Evolutionary conservation across 768 basidiomycete species (phyloP).

Genomic region (Phylloporus sp.): DNA sequence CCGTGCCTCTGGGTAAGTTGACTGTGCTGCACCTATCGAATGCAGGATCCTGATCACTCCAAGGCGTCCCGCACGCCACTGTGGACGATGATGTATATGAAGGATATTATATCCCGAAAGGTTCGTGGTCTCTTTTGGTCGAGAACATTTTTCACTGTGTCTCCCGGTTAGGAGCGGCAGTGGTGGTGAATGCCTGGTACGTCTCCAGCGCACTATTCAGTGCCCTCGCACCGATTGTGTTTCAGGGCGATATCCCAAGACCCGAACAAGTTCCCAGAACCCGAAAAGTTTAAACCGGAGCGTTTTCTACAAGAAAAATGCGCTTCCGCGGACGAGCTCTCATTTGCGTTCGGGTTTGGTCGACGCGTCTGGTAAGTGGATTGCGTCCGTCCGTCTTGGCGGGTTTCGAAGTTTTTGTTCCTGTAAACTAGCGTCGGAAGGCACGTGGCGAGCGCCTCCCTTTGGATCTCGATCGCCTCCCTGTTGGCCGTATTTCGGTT

Average conservation of each 20-base stretch:
- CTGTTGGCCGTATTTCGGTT: conserved; percentile 17
- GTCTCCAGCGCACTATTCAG: not conserved
- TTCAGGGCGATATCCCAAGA: conserved; percentile 35
- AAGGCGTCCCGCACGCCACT: conserved; percentile 29
- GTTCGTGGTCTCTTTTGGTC: conserved; percentile 21
- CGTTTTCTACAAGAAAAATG: conserved; percentile 24
- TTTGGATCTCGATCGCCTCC: conserved; percentile 27
- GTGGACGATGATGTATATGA: conserved; percentile 40
- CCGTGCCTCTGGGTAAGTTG: conserved; percentile 9
- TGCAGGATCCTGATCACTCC: not conserved
- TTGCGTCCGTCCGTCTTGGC: not conserved
- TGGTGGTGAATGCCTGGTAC: conserved; percentile 19
- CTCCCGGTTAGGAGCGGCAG: conserved; percentile 15
- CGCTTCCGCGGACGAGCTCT: conserved; percentile 7
- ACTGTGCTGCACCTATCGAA: not conserved
- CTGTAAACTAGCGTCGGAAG: conserved; percentile 35
- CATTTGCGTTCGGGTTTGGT: conserved; percentile 36
- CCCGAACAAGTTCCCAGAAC: conserved; percentile 34
- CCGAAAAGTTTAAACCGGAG: conserved; percentile 35
- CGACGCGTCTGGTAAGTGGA: conserved; percentile 31
- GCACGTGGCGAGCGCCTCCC: conserved; percentile 37
- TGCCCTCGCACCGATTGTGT: not conserved
- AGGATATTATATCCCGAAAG: conserved; percentile 49
- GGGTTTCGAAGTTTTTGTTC: not conserved
- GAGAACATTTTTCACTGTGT: not conserved